Conservation (phyloP, 2,329 filamentous ascomycete genomes). For the Cytospora leucostoma region DNA sequence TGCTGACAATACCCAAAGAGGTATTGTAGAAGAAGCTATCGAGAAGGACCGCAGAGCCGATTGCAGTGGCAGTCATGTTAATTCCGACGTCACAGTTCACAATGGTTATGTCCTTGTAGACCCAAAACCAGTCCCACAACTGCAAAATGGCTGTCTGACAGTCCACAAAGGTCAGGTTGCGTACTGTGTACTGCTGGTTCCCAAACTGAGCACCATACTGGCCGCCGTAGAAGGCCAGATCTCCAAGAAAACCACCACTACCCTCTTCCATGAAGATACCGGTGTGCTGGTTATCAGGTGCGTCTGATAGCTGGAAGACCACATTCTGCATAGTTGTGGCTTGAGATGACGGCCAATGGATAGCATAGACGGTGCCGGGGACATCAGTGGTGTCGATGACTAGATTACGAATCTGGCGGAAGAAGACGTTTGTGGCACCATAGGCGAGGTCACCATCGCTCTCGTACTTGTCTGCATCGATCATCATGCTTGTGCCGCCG, state of each 20-base stretch:
- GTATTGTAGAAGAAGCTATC: conserved; percentile 72
- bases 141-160: conserved; percentile 68
- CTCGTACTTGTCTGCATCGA: conserved; percentile 51
- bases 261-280: conserved; percentile 66
- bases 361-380: conserved; percentile 45
- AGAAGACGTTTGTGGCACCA: conserved; percentile 61
- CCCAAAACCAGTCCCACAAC: conserved; percentile 77
- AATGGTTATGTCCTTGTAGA: conserved; percentile 66
- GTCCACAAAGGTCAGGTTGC: conserved; percentile 65
- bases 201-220: conserved; percentile 58
- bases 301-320: conserved; percentile 52
- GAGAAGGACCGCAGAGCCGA: conserved; percentile 74
- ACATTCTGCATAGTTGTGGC: conserved; percentile 62
- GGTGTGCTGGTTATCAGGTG: conserved; percentile 50
- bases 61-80: conserved; percentile 64
- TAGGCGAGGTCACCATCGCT: conserved; percentile 44
- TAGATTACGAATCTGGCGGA: conserved; percentile 59
- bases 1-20: conserved; percentile 67
- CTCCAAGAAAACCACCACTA: conserved; percentile 67
- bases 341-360: conserved; percentile 72
- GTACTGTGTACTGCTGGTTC: conserved; percentile 71
- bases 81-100: conserved; percentile 65
- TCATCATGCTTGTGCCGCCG: conserved; percentile 38
- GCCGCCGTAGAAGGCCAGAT: conserved; percentile 72
- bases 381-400: conserved; percentile 58